These are phyloP conservation scores for Lipomyces orientalis DNA, from an alignment of 805 yeast species.

Conservation along the genomic window DNA sequence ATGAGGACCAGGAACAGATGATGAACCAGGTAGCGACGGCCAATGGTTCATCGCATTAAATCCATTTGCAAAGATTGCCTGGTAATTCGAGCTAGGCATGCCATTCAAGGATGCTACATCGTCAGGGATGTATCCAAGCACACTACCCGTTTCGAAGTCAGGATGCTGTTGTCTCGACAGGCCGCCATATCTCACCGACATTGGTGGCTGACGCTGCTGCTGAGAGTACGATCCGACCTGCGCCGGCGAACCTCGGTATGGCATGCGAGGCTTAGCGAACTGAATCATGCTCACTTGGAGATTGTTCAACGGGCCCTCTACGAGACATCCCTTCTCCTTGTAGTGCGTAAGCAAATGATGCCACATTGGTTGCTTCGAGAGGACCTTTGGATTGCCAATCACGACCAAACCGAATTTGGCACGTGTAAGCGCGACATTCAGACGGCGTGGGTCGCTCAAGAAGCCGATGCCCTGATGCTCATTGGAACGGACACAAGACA, in stretches of 20 bases:
- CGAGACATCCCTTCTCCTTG: conserved; percentile 83
- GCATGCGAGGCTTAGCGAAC: conserved; percentile 36
- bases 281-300: conserved; percentile 74
- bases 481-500: conserved; percentile 84
- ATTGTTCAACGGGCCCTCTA: conserved; percentile 85
- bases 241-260: conserved; percentile 34
- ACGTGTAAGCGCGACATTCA: conserved; percentile 88
- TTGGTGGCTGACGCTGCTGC: conserved; percentile 15
- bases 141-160: conserved; percentile 49
- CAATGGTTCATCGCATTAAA: conserved; percentile 23
- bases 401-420: conserved; percentile 82
- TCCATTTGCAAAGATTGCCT: conserved; percentile 33
- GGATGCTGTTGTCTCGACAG: conserved; percentile 11
- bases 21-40: conserved; percentile 14
- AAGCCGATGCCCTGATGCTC: conserved; percentile 78
- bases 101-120: conserved; percentile 26
- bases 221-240: neutral
- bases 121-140: conserved; percentile 49
- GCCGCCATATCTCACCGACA: neutral
- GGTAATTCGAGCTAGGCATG: conserved; percentile 21
- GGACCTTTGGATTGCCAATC: conserved; percentile 82
- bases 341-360: conserved; percentile 74
- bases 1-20: neutral
- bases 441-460: conserved; percentile 80
- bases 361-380: conserved; percentile 78